Conservation (phyloP, 805 yeast species). For the Saccharomyces mikatae region DNA sequence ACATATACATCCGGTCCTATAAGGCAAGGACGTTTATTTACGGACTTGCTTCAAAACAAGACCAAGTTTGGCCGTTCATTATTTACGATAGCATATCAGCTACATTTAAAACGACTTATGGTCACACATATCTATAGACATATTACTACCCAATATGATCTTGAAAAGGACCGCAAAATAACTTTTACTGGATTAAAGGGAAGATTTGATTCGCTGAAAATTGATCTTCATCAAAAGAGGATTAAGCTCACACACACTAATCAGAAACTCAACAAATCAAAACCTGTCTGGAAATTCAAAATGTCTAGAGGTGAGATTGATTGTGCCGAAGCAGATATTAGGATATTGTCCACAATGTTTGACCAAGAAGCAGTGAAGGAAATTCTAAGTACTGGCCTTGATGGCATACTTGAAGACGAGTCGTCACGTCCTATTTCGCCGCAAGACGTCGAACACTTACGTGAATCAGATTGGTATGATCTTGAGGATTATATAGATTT, state of each 20-base stretch:
- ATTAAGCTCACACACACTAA: constrained; percentile 35
- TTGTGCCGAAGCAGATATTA: constrained; percentile 56
- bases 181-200: constrained; percentile 59
- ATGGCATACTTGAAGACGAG: neutral
- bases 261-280: constrained; percentile 39
- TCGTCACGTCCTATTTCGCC: neutral
- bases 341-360: constrained; percentile 59
- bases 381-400: constrained; percentile 15
- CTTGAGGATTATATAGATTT: constrained; percentile 68
- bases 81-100: constrained; percentile 65
- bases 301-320: constrained; percentile 65
- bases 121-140: constrained; percentile 65
- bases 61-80: constrained; percentile 62
- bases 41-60: constrained; percentile 36
- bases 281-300: constrained; percentile 44
- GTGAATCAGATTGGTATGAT: constrained; percentile 53
- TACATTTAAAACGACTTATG: constrained; percentile 58
- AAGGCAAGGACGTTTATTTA: constrained; percentile 62
- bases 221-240: constrained; percentile 56
- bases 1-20: constrained; percentile 74
- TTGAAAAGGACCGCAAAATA: constrained; percentile 32
- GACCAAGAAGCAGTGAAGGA: constrained; percentile 45
- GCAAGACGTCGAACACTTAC: constrained; percentile 3
- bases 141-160: constrained; percentile 36
- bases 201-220: constrained; percentile 40